Base-by-base conservation (phyloP, 228 moss, liverwort and hornwort species). In the Sphagnum magellanicum region DNA sequence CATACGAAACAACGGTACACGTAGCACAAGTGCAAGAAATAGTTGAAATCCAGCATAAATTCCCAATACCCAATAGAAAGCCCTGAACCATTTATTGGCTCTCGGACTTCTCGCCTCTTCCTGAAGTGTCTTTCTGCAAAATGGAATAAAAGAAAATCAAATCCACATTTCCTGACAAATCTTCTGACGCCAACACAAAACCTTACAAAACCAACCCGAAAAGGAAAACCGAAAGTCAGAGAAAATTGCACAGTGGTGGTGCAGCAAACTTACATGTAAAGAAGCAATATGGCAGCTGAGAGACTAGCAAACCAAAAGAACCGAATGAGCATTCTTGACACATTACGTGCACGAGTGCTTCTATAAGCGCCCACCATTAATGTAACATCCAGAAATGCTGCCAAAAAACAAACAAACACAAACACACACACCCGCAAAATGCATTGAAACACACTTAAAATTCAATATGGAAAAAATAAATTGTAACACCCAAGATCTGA, bases 351-450 rank as follows among this genome's bases (percentile, higher is more conserved):
- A 63, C 91, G 84, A 6, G 98, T 94, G 73, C 94, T 90, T 70
- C 92, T 77, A 74, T 92, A 98, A 68, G 94, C 98, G 52, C 98
- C 98, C 55, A 85, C 83, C 81, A 98, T 94, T 74, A 98, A 85
- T 62, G 87, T 74, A 11, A 94, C 79, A 79, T 98, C 98, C 80
- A 94, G 79, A 49, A 98, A 77, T 62, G 92, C 98, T 98, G 91
- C 81, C 32, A 32, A 32, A 32, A 32, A 32, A 32, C 32, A 32
- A 32, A 32, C 32, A 32, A 1, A 32, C 32, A 32, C 0, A 74
- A 10, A 72, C 16, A 74, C 17, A 17, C 17, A 17, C 17, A 17
- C n/a, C n/a, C n/a, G n/a, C n/a, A n/a, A 32, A 32, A 32, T 32
- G 32, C 32, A 32, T 32, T 32, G 32, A 32, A 32, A 32, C 32